phyloP scores from a whole-genome alignment of 345 rosid genomes.

The Clarkia xantiana region DNA sequence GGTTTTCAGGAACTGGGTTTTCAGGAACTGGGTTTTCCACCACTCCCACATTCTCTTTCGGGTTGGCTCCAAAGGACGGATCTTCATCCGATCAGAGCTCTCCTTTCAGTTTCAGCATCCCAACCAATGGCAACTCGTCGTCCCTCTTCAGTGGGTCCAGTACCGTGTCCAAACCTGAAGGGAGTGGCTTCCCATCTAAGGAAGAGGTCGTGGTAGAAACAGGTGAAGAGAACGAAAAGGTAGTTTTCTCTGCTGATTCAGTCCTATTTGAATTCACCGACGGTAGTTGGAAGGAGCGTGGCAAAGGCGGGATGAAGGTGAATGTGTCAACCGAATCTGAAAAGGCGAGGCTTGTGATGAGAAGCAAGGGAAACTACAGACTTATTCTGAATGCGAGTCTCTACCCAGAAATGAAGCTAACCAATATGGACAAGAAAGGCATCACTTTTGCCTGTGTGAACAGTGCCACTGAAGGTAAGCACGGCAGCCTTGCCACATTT shows the following conservation, averaged over 20 bases:
- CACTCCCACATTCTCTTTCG: constrained; percentile 49
- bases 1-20: constrained; percentile 83
- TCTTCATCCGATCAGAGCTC: constrained; percentile 35
- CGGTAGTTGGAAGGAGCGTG: constrained; percentile 92
- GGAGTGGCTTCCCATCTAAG: constrained; percentile 45
- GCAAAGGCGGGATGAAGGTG: constrained; percentile 87
- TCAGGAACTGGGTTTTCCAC: constrained; percentile 13
- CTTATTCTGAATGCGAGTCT: constrained; percentile 81
- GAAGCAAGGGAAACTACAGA: constrained; percentile 83
- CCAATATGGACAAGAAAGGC: constrained; percentile 91
- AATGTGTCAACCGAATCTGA: constrained; percentile 50
- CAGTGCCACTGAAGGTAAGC: constrained; percentile 47
- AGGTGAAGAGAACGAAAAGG: constrained; percentile 87
- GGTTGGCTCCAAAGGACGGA: constrained; percentile 37
- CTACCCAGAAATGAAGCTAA: constrained; percentile 82
- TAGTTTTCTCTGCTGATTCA: constrained; percentile 64
- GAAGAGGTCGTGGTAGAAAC: constrained; percentile 78
- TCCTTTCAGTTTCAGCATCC: constrained; percentile 36
- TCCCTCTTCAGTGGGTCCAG: constrained; percentile 45
- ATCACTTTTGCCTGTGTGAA: constrained; percentile 83
- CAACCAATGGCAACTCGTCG: constrained; percentile 50
- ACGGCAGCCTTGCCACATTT: constrained; percentile 48
- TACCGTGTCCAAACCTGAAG: constrained; percentile 45
- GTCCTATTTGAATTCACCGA: constrained; percentile 56
- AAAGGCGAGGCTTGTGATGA: constrained; percentile 72